Base-by-base conservation (phyloP, 2,329 filamentous ascomycete genomes). In the Alternaria hordeiaustralica region DNA sequence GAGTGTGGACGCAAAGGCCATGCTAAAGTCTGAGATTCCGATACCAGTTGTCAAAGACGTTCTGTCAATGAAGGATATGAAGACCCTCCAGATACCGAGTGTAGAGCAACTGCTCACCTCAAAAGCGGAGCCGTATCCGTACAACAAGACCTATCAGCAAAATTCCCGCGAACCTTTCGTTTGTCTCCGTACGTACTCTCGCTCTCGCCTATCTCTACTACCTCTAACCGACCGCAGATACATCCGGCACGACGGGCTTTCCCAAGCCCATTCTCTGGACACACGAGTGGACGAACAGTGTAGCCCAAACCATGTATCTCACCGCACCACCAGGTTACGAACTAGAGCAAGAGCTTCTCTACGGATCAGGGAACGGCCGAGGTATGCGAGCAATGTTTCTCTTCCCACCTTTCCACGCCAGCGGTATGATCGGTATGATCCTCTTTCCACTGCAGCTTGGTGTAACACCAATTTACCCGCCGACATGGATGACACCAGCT, bases 161-260 rank as follows among this genome's bases (percentile, higher is more conserved):
- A 68, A 71, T 30, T 59, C 63, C 15, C 26, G 68, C 21, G 73
- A 81, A 47, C 72, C 67, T 3, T 51, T 75, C 10, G 50, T 75
- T 3, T 68, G 76, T 8, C 46, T 80, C 20, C 79, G 60, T 62
- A 54, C 26, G 60, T 62, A 21, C 18, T 10, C 12, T 11, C 12
- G 3, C 25, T 18, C 12, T 9, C 45, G 2, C 10, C 47, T 21
- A 15, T 1, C 11, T 9, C 1, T 15, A 4, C 7, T 13, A 44
- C 26, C 15, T 36, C 59, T 61, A 21, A 61, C 26, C 15, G 6
- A 25, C 6, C 6, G 5, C 4, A 62, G 60, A 80, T 63, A 78
- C 79, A 2, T 79, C 78, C 12, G 79, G 79, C 8, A 77, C 79
- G 2, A 81, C 78, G 0, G 79, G 80, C 2, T 66, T 76, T 10